Evolutionary conservation across 2,329 filamentous ascomycete genomes (phyloP), one percentile per base, ranked within the genome.

Genomic region (Diplodia corticola): DNA sequence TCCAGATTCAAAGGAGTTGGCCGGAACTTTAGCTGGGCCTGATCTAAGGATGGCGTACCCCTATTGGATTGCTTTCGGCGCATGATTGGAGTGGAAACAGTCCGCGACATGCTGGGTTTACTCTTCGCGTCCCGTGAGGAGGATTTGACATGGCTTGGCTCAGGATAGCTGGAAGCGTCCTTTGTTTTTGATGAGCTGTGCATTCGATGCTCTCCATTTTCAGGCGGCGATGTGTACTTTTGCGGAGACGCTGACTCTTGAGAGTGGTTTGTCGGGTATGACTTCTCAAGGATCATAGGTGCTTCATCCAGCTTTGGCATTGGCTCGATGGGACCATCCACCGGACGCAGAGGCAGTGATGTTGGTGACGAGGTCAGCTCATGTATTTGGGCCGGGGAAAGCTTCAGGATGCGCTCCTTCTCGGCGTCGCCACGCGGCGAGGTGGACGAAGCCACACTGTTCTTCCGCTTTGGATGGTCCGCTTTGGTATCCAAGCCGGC

Each of bases 341-440:
- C 78, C 15, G 80, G 73, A 30, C 82, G 80, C 44, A 84, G 72
- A 3, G 84, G 83, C n/a, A 86, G 78, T 49, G 83, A 86, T 17
- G 83, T 79, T 9, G 84, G 83, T 13, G 84, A 84, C 17, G 80
- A 78, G 5, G 83, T 85, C 49, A 87, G 79, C 51, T 85, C 83
- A 49, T 84, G 80, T 2, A 87, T 83, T 72, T 86, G 81, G 48
- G 80, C 80, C 2, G 82, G 81, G 3, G 85, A 86, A 33, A 87
- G 75, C 70, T 85, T 87, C 67, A 84, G 73, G 3, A 82, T 73
- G 68, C 77, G 80, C 5, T 81, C 74, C 55, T 40, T 54, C 30
- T 66, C 64, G 2, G 46, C 22, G 13, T 66, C 64, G 24, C 55
- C 46, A 7, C 44, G 63, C 1, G 64, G 37, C 10, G 64, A 66